These are phyloP conservation scores for Nemania diffusa DNA, from an alignment of 2,329 filamentous ascomycete genomes.

Conservation along the genomic window DNA sequence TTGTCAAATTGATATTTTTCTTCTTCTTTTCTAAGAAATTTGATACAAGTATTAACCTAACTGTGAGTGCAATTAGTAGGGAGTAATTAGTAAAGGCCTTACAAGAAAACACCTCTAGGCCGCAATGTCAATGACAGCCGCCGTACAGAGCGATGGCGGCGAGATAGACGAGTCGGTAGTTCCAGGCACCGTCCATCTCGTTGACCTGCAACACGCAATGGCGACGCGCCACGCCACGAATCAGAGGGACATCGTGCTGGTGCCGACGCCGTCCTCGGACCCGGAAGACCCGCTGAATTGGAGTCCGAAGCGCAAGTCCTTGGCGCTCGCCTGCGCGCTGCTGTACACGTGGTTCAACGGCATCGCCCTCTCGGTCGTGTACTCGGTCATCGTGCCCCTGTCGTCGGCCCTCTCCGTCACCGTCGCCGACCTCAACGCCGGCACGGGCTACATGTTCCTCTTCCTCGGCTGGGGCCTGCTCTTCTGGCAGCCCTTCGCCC, in stretches of 20 bases:
- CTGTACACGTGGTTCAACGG: slow-evolving; percentile 54
- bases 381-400: slow-evolving; percentile 48
- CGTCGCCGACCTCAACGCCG: slow-evolving; percentile 45
- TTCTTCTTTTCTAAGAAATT: too few relatives aligned
- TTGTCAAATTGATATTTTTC: slow-evolving; percentile 3
- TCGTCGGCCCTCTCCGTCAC: slow-evolving; percentile 42
- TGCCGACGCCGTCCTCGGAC: slow-evolving; percentile 61
- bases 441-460: slow-evolving; percentile 51
- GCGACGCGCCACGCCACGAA: slow-evolving; percentile 48
- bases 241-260: slow-evolving; percentile 58
- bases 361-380: slow-evolving; percentile 51
- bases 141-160: slow-evolving; percentile 26
- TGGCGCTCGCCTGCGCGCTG: slow-evolving; percentile 45
- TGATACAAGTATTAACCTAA: slow-evolving; percentile 5
- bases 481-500: slow-evolving; percentile 60
- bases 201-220: slow-evolving; percentile 52
- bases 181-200: slow-evolving; percentile 55
- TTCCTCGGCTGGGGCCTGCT: slow-evolving; percentile 58
- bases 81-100: not conserved
- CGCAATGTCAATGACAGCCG: slow-evolving; percentile 22
- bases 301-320: slow-evolving; percentile 48
- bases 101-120: slow-evolving; percentile 2
- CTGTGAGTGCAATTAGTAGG: slow-evolving; percentile 2
- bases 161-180: slow-evolving; percentile 47
- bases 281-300: slow-evolving; percentile 66